phyloP scores from a whole-genome alignment of 805 yeast genomes.

The Clavispora santaluciae region DNA sequence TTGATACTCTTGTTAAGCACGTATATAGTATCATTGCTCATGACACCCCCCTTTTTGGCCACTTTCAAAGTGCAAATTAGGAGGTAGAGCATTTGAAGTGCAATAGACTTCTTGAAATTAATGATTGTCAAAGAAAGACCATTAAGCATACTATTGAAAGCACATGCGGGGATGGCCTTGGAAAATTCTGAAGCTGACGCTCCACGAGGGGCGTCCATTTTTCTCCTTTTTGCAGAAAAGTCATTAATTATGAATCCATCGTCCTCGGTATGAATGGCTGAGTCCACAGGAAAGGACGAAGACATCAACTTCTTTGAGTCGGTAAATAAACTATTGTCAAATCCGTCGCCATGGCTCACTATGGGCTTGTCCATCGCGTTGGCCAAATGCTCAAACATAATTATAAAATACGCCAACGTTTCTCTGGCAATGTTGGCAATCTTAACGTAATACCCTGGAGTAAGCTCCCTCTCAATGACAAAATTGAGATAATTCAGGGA shows the following conservation, averaged over 20 bases:
- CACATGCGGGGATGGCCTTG: slow-evolving; percentile 30
- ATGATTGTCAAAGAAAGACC: slow-evolving; percentile 41
- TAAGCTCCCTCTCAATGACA: slow-evolving; percentile 38
- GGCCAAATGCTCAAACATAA: slow-evolving; percentile 33
- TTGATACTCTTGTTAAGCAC: slow-evolving; percentile 20
- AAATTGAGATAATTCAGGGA: slow-evolving; percentile 38
- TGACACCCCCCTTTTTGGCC: slow-evolving; percentile 23
- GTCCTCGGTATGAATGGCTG: slow-evolving; percentile 39
- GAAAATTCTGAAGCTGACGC: not conserved
- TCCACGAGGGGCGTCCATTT: slow-evolving; percentile 5
- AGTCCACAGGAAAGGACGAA: not conserved
- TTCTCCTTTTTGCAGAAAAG: slow-evolving; percentile 35
- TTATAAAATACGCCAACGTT: slow-evolving; percentile 32
- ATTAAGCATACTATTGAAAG: slow-evolving; percentile 38
- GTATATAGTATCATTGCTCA: slow-evolving; percentile 13
- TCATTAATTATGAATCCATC: slow-evolving; percentile 44
- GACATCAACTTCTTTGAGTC: slow-evolving; percentile 1
- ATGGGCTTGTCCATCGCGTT: slow-evolving; percentile 7
- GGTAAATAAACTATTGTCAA: slow-evolving; percentile 4
- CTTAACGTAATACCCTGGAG: slow-evolving; percentile 28
- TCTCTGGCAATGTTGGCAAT: slow-evolving; percentile 36
- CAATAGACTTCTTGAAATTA: slow-evolving; percentile 38
- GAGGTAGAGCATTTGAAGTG: slow-evolving; percentile 39
- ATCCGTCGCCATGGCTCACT: slow-evolving; percentile 2
- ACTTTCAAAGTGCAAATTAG: slow-evolving; percentile 37